Conservation (phyloP, 2,329 filamentous ascomycete genomes). For the Spiromastix sp. region DNA sequence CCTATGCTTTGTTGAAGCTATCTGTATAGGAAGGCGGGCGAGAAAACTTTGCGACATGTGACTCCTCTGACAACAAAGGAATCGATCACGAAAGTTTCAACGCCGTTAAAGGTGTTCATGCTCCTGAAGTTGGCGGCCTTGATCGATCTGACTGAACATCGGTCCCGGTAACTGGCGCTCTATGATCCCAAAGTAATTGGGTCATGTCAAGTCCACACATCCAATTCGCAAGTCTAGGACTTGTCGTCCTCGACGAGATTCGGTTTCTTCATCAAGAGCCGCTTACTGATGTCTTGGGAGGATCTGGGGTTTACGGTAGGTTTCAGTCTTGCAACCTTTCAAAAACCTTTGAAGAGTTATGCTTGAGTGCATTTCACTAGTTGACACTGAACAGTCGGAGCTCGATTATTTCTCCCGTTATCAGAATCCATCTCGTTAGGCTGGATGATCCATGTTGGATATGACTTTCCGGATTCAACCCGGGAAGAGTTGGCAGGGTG, state of each 20-base stretch:
- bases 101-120: too few relatives aligned
- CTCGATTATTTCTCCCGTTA: slow-evolving; percentile 16
- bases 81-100: too few relatives aligned
- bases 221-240: slow-evolving; percentile 23
- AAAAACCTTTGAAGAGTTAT: slow-evolving; percentile 7
- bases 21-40: too few relatives aligned
- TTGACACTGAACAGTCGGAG: slow-evolving; percentile 14
- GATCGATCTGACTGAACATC: too few relatives aligned
- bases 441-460: slow-evolving; percentile 16
- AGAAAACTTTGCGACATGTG: too few relatives aligned
- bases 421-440: slow-evolving; percentile 12
- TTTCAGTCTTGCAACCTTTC: slow-evolving; percentile 5
- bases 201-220: slow-evolving; percentile 8
- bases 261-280: slow-evolving; percentile 16
- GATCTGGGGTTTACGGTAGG: slow-evolving; percentile 23
- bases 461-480: slow-evolving; percentile 15
- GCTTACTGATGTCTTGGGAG: slow-evolving; percentile 21
- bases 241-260: slow-evolving; percentile 27
- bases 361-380: background rate
- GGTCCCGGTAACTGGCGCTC: too few relatives aligned
- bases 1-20: too few relatives aligned
- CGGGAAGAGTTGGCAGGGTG: slow-evolving; percentile 11
- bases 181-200: too few relatives aligned
- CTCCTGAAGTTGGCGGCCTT: too few relatives aligned
- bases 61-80: too few relatives aligned